Evolutionary conservation across 352 stramenopile species (phyloP), one percentile per base, ranked within the genome.

Genomic region (Globisporangium lucens): DNA sequence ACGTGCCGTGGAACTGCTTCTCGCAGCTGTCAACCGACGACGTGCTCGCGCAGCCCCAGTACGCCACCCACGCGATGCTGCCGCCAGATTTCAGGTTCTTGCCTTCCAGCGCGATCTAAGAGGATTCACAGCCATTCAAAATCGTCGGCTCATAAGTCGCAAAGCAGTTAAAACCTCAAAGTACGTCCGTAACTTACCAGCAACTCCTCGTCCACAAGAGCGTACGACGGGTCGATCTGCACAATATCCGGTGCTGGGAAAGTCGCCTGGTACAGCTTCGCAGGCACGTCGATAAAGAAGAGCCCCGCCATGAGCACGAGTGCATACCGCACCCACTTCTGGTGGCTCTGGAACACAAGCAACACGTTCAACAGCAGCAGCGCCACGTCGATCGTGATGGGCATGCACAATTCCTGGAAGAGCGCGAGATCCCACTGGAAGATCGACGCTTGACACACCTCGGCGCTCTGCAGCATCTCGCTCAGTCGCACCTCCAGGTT

Each of bases 81-180:
- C 84, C 87, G 33, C 85, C 87, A 13, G 82, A 76, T 29, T 91
- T 87, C n/a, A 95, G 56, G 49, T 95, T 86, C 62, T 87, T 85
- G 22, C 87, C 87, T 38, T 89, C 73, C 24, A 95, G 63, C 4
- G 46, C 47, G 9, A 73, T 22, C 65, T 52, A 59, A 66, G 57
- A 27, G 8, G 15, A 17, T 30, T 22, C 2, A 60, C 15, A 29
- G 4, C n/a, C 6, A 35, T 29, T 24, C 29, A 13, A 30, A 43
- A 46, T 46, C 41, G 46, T 49, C 13, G 63, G 12, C 24, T 17
- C 29, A 27, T 29, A 41, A 15, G 30, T 27, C 58, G 47, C 49
- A 15, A 47, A 17, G 10, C 7, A 56, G 17, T 13, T 9, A 57
- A n/a, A 41, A 30, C 65, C 67, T 30, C 62, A 15, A 33, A 33